Evolutionary conservation across 805 yeast species (phyloP), one percentile per base, ranked within the genome.

Genomic region (Kodamaea sagamina): DNA sequence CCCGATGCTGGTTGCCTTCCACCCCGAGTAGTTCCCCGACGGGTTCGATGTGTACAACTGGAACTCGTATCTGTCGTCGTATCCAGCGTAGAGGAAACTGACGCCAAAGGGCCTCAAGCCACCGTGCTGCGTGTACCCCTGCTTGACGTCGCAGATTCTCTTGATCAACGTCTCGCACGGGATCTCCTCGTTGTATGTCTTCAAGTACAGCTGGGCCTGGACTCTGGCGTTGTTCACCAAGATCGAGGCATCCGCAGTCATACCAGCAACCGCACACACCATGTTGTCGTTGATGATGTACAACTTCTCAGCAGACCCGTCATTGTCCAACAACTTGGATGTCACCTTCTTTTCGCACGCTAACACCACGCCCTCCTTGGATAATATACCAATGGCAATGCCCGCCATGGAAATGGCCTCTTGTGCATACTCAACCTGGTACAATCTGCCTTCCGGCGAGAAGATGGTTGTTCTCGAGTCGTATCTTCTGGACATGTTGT

Each of bases 91-190:
- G 47, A 93, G 79, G 67, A 93, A 90, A 41, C 96, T 86, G 31
- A 93, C 99, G 58, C 99, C 99, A 63, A 89, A 93, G 15, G 99
- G 99, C 67, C 99, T 84, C 58, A 93, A 77, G 27, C 99, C 99
- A 61, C 99, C 99, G 61, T 87, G 96, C 67, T 93, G 99, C 6
- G 99, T 93, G 66, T 93, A 93, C 8, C 98, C 97, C 65, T 93
- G 99, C 67, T 93, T 93, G 49, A 88, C 79, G 67, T 93, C 95
- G 70, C 97, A 89, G 50, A 93, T 75, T 50, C 85, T 77, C 61
- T 88, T 87, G 51, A 93, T 97, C 51, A 93, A 78, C 43, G 83
- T 75, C 65, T 89, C 97, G 46, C 92, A 86, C n/a, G 97, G 97
- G 39, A 92, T 86, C 49, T 89, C 89, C 67, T 89, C 96, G 61